Percentiles rank a stretch among this genome's conserved stretches.
Conservation (phyloP, 2,329 filamentous ascomycete species). For the Scytalidium lignicola region DNA sequence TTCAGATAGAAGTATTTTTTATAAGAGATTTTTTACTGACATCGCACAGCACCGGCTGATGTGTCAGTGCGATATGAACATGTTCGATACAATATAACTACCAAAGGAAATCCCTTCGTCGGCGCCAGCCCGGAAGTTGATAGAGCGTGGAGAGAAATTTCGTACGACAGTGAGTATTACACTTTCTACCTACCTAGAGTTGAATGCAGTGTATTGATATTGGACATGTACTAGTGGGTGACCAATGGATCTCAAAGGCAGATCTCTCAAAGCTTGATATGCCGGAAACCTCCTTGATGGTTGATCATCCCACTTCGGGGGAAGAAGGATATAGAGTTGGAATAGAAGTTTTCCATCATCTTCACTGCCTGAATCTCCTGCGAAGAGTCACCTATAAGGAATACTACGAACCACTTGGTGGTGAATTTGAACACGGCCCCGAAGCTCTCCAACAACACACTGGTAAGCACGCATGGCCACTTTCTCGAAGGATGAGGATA, state of each 20-base stretch:
- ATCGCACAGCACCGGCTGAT: constrained; percentile 39
- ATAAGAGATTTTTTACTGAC: constrained; percentile 8
- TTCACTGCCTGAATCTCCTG: constrained; percentile 33
- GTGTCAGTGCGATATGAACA: constrained; percentile 44
- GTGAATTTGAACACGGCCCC: constrained; percentile 40
- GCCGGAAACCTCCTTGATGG: constrained; percentile 45
- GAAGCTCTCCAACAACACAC: constrained; percentile 38
- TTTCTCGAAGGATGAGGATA: constrained; percentile 1
- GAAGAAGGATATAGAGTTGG: constrained; percentile 53
- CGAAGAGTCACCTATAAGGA: constrained; percentile 43
- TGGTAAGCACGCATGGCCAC: constrained; percentile 9
- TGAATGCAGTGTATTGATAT: neutral
- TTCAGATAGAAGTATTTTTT: neutral
- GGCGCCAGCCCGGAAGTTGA: constrained; percentile 53
- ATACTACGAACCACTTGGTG: constrained; percentile 42
- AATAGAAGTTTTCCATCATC: constrained; percentile 36
- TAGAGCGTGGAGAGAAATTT: constrained; percentile 50
- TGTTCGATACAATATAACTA: constrained; percentile 43
- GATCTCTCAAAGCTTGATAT: constrained; percentile 50
- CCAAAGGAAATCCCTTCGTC: constrained; percentile 41
- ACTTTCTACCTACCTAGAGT: constrained; percentile 1
- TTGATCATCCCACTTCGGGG: constrained; percentile 50
- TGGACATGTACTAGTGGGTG: constrained; percentile 48
- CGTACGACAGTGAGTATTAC: constrained; percentile 34
- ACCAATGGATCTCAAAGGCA: constrained; percentile 52